Evolutionary conservation across 805 yeast species (phyloP).

Genomic region (Torulaspora gathmanii): DNA sequence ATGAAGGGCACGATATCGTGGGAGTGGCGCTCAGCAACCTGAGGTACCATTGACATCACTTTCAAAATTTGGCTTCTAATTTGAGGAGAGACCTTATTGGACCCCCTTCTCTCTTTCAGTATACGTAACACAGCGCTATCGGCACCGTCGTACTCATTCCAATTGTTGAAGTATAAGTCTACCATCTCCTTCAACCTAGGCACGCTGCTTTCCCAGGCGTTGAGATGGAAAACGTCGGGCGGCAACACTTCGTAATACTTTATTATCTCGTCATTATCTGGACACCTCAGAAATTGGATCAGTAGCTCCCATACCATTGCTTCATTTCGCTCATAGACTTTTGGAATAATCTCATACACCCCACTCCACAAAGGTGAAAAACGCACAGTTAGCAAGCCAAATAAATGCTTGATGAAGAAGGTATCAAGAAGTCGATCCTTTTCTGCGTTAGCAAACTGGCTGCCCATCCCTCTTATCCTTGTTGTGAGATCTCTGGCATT

Average conservation of each 20-base stretch:
- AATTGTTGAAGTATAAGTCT: slow-evolving; percentile 26
- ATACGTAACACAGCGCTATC: slow-evolving; percentile 38
- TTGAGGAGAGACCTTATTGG: slow-evolving; percentile 39
- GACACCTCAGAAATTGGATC: slow-evolving; percentile 32
- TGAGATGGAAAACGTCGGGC: slow-evolving; percentile 7
- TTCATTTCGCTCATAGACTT: slow-evolving; percentile 41
- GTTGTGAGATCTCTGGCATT: slow-evolving; percentile 71
- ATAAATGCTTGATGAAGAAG: slow-evolving; percentile 44
- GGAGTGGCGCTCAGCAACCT: slow-evolving; percentile 63
- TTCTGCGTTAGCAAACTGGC: slow-evolving; percentile 38
- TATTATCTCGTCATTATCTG: slow-evolving; percentile 20
- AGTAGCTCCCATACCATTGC: slow-evolving; percentile 54
- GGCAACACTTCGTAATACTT: slow-evolving; percentile 19
- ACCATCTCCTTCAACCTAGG: slow-evolving; percentile 43
- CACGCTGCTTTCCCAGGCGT: slow-evolving; percentile 44
- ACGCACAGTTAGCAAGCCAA: slow-evolving; percentile 68
- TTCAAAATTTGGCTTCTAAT: slow-evolving; percentile 51
- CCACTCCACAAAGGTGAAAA: slow-evolving; percentile 87
- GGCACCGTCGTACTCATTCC: slow-evolving; percentile 35
- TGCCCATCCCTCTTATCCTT: slow-evolving; percentile 58
- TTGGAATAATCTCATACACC: slow-evolving; percentile 55
- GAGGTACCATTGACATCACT: slow-evolving; percentile 54
- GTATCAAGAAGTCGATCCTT: slow-evolving; percentile 20
- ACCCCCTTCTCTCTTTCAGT: slow-evolving; percentile 38
- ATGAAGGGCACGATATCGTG: slow-evolving; percentile 55